Conservation (phyloP, 176 grass and related monocot genomes). For the Carex littledalei region DNA sequence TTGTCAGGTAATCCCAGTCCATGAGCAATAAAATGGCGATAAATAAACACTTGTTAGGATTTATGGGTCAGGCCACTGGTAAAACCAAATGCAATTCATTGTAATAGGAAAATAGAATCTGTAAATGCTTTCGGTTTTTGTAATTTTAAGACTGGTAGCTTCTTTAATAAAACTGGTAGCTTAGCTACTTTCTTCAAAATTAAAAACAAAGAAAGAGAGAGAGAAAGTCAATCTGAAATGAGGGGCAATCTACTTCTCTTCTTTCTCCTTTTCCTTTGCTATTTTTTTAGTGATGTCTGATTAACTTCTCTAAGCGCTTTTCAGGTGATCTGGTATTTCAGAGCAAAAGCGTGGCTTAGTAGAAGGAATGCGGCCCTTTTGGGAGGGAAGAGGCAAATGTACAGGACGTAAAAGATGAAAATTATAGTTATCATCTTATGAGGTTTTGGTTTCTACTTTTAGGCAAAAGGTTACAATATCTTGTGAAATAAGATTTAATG, state of each 20-base stretch:
- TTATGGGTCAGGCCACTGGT: background rate
- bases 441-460: background rate
- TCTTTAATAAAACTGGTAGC: background rate
- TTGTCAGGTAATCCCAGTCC: background rate
- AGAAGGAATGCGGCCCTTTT: background rate
- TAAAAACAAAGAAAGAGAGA: background rate
- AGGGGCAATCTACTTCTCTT: background rate
- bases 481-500: no score
- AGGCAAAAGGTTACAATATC: background rate
- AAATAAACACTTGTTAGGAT: background rate
- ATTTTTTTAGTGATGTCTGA: background rate
- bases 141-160: background rate
- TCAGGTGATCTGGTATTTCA: background rate
- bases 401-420: background rate
- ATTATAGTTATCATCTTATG: background rate
- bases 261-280: background rate
- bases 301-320: background rate
- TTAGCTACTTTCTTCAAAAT: background rate
- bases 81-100: background rate
- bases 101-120: background rate
- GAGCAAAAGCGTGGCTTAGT: background rate
- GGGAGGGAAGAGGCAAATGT: background rate
- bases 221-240: background rate
- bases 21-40: background rate
- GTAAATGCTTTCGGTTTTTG: background rate